These are phyloP conservation scores for Hortaea sp. DNA, from an alignment of 2,329 filamentous ascomycete species.

Conservation along the genomic window DNA sequence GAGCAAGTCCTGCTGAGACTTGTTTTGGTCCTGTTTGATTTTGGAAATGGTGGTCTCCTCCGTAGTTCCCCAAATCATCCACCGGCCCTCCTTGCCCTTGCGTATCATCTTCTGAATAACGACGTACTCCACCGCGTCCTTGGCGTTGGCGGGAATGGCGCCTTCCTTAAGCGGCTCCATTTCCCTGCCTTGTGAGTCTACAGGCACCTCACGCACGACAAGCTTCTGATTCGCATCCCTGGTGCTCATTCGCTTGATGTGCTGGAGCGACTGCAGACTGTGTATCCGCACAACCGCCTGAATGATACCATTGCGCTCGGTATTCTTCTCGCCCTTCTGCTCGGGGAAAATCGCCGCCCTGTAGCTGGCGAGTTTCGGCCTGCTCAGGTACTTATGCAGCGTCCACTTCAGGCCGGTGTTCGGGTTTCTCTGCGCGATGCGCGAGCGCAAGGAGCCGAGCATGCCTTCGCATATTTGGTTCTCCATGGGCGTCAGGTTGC, in stretches of 20 bases:
- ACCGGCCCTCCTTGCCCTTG: conserved; percentile 32
- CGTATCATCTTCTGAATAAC: conserved; percentile 39
- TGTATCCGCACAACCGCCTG: conserved; percentile 24
- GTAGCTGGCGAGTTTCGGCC: conserved; percentile 18
- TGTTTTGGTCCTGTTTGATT: conserved; percentile 18
- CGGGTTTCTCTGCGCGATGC: conserved; percentile 28
- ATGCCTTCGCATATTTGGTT: conserved; percentile 14
- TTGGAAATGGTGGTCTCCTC: conserved; percentile 32
- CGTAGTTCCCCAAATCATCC: conserved; percentile 42
- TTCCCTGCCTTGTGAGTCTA: conserved; percentile 15
- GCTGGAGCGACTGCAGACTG: conserved; percentile 18
- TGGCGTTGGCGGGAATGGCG: conserved; percentile 25
- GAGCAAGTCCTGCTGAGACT: background rate
- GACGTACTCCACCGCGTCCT: conserved; percentile 40
- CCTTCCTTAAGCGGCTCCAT: conserved; percentile 22
- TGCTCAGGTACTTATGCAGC: conserved; percentile 17
- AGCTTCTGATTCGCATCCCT: conserved; percentile 7
- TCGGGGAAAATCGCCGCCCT: conserved; percentile 10
- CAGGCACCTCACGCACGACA: conserved; percentile 20
- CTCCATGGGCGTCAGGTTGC: conserved; percentile 20
- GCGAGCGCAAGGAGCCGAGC: conserved; percentile 19
- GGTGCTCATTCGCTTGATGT: conserved; percentile 10
- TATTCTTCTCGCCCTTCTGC: conserved; percentile 9
- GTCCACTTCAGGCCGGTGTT: conserved; percentile 20
- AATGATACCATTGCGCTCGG: conserved; percentile 13